Evolutionary conservation across 164 flowering plant genomes (phyloP).

Genomic region (Houttuynia cordata): DNA sequence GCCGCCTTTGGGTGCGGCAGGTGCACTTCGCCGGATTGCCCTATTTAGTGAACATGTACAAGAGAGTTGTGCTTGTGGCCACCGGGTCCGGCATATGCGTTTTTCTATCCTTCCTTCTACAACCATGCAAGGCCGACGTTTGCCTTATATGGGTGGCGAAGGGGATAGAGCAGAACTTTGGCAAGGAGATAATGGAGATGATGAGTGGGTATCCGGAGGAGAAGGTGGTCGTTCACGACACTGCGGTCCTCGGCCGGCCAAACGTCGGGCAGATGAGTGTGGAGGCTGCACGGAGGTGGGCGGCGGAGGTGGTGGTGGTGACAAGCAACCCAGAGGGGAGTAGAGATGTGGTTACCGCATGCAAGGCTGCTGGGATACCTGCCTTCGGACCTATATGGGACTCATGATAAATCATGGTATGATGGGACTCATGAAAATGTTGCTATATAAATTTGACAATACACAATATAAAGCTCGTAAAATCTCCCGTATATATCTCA

Average conservation of each 20-base stretch:
- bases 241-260: conserved; percentile 44
- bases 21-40: conserved; percentile 63
- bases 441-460: no score
- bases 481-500: no score
- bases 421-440: no score
- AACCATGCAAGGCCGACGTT: conserved; percentile 34
- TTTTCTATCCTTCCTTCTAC: conserved; percentile 39
- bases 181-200: conserved; percentile 38
- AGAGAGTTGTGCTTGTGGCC: conserved; percentile 45
- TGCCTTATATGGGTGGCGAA: conserved; percentile 55
- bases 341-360: conserved; percentile 49
- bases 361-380: conserved; percentile 39
- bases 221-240: conserved; percentile 54
- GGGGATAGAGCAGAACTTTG: conserved; percentile 44
- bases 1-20: conserved; percentile 48
- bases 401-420: no score
- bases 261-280: conserved; percentile 45
- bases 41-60: conserved; percentile 50
- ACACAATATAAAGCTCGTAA: no score
- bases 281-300: conserved; percentile 37
- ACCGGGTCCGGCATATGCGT: conserved; percentile 51
- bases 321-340: conserved; percentile 69
- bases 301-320: conserved; percentile 47
- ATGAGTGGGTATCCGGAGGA: conserved; percentile 36
- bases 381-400: conserved; percentile 77